phyloP scores from a whole-genome alignment of 2,329 filamentous ascomycete genomes.

The Fusarium pseudonygamai region DNA sequence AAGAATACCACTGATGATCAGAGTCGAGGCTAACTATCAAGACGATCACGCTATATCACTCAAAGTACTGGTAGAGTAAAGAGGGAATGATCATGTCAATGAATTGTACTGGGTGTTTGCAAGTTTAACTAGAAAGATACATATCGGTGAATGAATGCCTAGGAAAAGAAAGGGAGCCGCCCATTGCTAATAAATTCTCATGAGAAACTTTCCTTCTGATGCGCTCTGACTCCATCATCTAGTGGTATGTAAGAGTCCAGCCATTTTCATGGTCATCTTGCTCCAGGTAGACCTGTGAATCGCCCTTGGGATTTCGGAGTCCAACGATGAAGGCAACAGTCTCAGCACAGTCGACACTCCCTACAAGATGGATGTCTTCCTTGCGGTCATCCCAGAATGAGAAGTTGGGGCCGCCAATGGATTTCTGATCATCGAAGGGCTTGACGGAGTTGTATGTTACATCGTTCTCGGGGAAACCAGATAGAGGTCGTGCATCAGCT shows the following conservation, averaged over 20 bases:
- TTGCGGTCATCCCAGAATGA: constrained; percentile 42
- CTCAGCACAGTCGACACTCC: constrained; percentile 41
- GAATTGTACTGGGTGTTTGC: too few relatives aligned
- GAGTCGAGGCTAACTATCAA: too few relatives aligned
- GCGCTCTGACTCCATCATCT: too few relatives aligned
- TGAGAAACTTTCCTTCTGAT: too few relatives aligned
- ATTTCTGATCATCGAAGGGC: constrained; percentile 32
- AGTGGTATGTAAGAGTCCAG: constrained; percentile 34
- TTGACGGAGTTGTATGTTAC: constrained; percentile 40
- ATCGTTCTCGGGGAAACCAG: constrained; percentile 33
- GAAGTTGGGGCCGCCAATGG: constrained; percentile 40
- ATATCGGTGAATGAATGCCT: too few relatives aligned
- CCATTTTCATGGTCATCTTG: constrained; percentile 46
- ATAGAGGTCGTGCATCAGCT: constrained; percentile 35
- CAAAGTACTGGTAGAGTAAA: too few relatives aligned
- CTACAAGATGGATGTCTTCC: constrained; percentile 30
- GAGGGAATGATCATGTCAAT: too few relatives aligned
- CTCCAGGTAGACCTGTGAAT: constrained; percentile 43
- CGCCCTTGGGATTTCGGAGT: constrained; percentile 26
- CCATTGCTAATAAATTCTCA: too few relatives aligned
- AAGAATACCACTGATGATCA: too few relatives aligned
- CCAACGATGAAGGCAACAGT: constrained; percentile 43
- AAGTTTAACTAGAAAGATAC: too few relatives aligned
- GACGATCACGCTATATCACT: too few relatives aligned
- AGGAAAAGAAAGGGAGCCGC: too few relatives aligned